These are phyloP conservation scores for Candida patagonica DNA, from an alignment of 805 yeast genomes.

Conservation along the genomic window DNA sequence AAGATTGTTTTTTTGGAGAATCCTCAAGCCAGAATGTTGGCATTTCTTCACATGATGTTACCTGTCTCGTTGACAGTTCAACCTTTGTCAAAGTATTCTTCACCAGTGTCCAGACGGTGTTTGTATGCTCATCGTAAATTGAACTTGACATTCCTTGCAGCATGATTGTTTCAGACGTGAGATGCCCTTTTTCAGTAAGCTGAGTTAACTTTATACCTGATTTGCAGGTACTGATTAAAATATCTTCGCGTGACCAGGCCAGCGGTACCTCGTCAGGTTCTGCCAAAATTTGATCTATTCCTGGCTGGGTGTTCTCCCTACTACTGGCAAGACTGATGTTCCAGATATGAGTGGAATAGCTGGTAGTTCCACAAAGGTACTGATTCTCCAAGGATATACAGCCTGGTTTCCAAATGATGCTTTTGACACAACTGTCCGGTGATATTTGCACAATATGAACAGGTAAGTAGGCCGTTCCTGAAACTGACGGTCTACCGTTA, in stretches of 20 bases:
- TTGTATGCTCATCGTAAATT: not conserved
- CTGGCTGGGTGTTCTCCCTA: too few relatives aligned
- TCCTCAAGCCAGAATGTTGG: not conserved
- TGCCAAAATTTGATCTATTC: too few relatives aligned
- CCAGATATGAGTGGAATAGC: not conserved
- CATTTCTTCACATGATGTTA: not conserved
- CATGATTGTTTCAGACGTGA: not conserved
- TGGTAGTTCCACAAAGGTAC: not conserved
- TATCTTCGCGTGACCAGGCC: too few relatives aligned
- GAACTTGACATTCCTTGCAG: not conserved
- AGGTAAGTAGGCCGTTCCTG: not conserved
- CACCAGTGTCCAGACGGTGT: not conserved
- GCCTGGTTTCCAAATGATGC: too few relatives aligned
- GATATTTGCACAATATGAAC: not conserved
- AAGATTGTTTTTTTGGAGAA: too few relatives aligned
- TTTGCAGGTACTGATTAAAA: too few relatives aligned
- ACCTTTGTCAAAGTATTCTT: not conserved
- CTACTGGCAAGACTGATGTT: too few relatives aligned
- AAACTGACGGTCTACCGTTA: not conserved
- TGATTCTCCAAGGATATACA: too few relatives aligned
- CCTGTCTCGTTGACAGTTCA: not conserved
- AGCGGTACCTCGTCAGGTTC: too few relatives aligned
- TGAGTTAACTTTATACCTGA: too few relatives aligned
- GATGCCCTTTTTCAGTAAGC: not conserved
- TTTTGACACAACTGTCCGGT: too few relatives aligned